Conservation (phyloP, 2,329 filamentous ascomycete species). For the Colletotrichum neosansevieriae region DNA sequence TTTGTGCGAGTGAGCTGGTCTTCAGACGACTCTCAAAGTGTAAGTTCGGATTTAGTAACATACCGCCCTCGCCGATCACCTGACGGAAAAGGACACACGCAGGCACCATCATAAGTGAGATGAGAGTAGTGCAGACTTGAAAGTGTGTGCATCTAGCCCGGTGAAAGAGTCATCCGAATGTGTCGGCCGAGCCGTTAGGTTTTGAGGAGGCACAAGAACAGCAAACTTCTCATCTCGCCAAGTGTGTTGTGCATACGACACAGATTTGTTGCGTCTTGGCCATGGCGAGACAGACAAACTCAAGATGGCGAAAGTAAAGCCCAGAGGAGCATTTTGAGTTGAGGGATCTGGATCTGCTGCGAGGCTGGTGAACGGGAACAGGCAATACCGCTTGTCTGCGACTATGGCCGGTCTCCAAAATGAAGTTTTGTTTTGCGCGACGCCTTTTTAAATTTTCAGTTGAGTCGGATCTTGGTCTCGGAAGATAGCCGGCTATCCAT, state of each 20-base stretch:
- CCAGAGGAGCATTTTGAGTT: no score
- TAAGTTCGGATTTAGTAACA: background rate
- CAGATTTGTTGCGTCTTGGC: background rate
- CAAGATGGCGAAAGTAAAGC: no score
- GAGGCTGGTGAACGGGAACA: no score
- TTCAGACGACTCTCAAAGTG: background rate
- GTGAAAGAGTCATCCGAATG: background rate
- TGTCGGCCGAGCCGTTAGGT: background rate
- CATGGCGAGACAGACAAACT: no score
- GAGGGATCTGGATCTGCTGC: no score
- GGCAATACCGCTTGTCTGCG: no score
- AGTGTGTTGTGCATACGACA: no score
- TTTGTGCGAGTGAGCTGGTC: background rate
- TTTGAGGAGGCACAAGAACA: background rate
- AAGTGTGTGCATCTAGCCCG: background rate
- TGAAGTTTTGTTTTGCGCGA: no score
- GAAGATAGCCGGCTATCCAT: background rate
- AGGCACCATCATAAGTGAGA: background rate
- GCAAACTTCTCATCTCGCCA: conserved; percentile 9
- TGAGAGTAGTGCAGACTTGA: background rate
- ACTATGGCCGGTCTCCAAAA: no score
- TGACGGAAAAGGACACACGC: background rate
- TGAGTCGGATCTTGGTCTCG: background rate
- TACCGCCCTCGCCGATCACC: background rate
- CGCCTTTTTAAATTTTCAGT: no score